Conservation (phyloP, 345 rosid species). For the Populus euphratica region DNA sequence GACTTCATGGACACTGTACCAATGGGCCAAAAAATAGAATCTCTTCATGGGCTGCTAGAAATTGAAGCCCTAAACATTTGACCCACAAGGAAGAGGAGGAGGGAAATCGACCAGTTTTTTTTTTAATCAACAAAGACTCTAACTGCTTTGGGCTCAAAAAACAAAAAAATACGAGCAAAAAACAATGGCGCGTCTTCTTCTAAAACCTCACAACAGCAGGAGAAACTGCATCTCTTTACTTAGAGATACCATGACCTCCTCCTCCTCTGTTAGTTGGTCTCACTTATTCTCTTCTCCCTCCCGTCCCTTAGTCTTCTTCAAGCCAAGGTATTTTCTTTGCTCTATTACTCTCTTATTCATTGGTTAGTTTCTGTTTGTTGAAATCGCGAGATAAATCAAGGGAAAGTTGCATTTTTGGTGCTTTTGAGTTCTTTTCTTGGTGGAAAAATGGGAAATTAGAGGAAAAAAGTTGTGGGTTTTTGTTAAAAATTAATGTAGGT, state of each 20-base stretch:
- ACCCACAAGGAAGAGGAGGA: neutral
- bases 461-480: neutral
- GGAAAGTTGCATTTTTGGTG: neutral
- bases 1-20: neutral
- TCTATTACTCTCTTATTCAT: neutral
- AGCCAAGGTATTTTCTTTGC: conserved; percentile 41
- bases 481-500: neutral
- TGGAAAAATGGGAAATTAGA: neutral
- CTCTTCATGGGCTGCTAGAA: neutral
- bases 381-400: neutral
- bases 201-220: conserved; percentile 23
- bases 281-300: conserved; percentile 18
- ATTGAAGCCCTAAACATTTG: neutral
- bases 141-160: neutral
- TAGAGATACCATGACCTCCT: conserved; percentile 37
- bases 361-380: conserved; percentile 13
- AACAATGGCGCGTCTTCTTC: conserved; percentile 34
- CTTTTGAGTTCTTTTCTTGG: neutral
- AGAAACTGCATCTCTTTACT: conserved; percentile 37
- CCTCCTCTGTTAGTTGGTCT: conserved; percentile 11
- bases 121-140: too few species aligned
- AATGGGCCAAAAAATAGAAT: neutral
- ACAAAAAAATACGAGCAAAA: neutral
- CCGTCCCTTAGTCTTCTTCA: conserved; percentile 32
- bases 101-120: neutral